Conservation (phyloP, 257 asterid species). For the Coffea eugenioides region DNA sequence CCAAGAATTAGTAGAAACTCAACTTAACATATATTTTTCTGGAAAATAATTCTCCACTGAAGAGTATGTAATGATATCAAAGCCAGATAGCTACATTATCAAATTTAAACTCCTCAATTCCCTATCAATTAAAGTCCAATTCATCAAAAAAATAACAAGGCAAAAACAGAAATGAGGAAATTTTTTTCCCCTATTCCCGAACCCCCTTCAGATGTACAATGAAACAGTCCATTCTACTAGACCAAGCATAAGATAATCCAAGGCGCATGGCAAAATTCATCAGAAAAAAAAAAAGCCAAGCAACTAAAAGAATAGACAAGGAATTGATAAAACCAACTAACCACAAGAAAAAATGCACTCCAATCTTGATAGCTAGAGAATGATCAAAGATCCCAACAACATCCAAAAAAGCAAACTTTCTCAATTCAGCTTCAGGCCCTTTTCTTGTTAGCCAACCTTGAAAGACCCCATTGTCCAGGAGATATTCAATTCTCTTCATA, state of each 20-base stretch:
- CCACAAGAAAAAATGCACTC: constrained; percentile 90
- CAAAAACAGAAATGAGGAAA: neutral
- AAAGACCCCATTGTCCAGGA: constrained; percentile 77
- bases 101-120: neutral
- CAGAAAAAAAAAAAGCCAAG: neutral
- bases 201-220: neutral
- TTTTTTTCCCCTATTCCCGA: neutral
- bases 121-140: neutral
- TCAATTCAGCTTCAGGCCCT: constrained; percentile 76
- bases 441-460: constrained; percentile 74
- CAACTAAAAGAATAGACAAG: neutral
- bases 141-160: neutral
- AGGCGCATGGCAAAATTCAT: neutral
- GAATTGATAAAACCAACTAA: constrained; percentile 27
- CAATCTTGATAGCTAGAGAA: constrained; percentile 80
- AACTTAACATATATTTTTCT: too few relatives aligned
- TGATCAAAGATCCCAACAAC: constrained; percentile 74
- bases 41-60: neutral
- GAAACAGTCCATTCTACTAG: neutral
- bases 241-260: neutral
- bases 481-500: constrained; percentile 75
- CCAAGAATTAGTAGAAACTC: neutral
- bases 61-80: neutral
- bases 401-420: constrained; percentile 83
- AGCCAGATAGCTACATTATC: neutral